Percentiles rank a stretch among this genome's conserved stretches.
These are phyloP conservation scores for Aspergillus novofumigatus DNA, from an alignment of 2,329 filamentous ascomycete species.

Conservation along the genomic window DNA sequence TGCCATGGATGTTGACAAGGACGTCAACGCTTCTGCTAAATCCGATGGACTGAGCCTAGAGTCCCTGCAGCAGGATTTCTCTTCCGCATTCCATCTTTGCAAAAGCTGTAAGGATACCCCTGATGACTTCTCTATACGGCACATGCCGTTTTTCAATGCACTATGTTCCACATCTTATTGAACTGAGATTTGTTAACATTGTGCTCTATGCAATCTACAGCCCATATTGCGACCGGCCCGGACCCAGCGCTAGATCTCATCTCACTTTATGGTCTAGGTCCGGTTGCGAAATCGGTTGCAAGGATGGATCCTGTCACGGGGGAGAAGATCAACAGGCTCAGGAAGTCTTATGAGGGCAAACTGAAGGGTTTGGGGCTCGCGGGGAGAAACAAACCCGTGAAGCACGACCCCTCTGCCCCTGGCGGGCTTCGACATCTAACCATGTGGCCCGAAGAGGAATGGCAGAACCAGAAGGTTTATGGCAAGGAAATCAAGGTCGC, in stretches of 20 bases:
- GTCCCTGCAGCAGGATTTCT: slow-evolving; percentile 44
- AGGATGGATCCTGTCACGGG: slow-evolving; percentile 58
- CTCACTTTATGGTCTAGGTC: slow-evolving; percentile 53
- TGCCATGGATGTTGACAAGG: slow-evolving; percentile 39
- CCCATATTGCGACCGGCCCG: slow-evolving; percentile 49
- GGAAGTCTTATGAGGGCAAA: slow-evolving; percentile 52
- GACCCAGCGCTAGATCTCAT: slow-evolving; percentile 57
- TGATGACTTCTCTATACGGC: slow-evolving; percentile 36
- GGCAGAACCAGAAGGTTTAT: slow-evolving; percentile 46
- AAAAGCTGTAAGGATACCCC: slow-evolving; percentile 48
- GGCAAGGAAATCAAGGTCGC: slow-evolving; percentile 45
- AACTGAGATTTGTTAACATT: slow-evolving; percentile 42
- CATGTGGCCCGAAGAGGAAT: slow-evolving; percentile 49
- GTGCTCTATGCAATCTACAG: slow-evolving; percentile 32
- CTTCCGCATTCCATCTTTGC: slow-evolving; percentile 46
- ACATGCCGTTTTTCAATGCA: slow-evolving; percentile 25
- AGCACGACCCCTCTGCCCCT: slow-evolving; percentile 38
- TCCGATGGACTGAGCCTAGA: slow-evolving; percentile 34
- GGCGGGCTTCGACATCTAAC: slow-evolving; percentile 40
- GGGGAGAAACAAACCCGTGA: slow-evolving; percentile 47
- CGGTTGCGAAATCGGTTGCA: slow-evolving; percentile 55
- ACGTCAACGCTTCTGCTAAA: slow-evolving; percentile 16
- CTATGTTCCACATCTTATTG: slow-evolving; percentile 23
- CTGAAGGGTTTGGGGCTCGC: slow-evolving; percentile 45
- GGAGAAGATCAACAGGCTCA: slow-evolving; percentile 61